These are phyloP conservation scores for Spirogloea muscicola DNA, from an alignment of 139 green algal genomes.

Conservation along the genomic window DNA sequence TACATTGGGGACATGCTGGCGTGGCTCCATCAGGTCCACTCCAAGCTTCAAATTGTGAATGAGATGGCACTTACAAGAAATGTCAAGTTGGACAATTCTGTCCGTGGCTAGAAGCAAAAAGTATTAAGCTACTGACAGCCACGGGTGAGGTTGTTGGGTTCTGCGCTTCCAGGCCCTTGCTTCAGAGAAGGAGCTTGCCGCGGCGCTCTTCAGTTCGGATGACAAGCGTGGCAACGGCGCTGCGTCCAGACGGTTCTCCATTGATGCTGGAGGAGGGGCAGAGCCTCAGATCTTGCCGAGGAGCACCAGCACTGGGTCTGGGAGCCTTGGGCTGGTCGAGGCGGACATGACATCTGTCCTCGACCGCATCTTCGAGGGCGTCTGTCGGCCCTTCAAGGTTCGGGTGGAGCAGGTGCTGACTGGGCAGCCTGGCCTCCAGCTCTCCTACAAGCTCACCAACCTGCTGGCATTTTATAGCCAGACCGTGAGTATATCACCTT, in stretches of 20 bases:
- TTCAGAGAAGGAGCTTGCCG: conserved; percentile 81
- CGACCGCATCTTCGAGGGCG: conserved; percentile 86
- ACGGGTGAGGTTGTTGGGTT: too few relatives aligned
- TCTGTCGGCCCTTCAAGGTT: conserved; percentile 89
- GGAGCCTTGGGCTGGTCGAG: too few relatives aligned
- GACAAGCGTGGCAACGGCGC: conserved; percentile 26
- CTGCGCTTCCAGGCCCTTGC: not conserved
- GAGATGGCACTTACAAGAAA: too few relatives aligned
- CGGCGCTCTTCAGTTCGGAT: conserved; percentile 77
- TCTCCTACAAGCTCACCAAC: conserved; percentile 46
- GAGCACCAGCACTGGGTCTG: too few relatives aligned
- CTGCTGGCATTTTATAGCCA: conserved; percentile 46
- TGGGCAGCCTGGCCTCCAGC: conserved; percentile 13
- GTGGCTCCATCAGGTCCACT: conserved; percentile 93
- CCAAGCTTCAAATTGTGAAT: too few relatives aligned
- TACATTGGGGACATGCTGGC: conserved; percentile 95
- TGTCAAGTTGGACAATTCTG: too few relatives aligned
- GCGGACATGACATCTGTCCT: conserved; percentile 59
- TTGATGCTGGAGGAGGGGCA: too few relatives aligned
- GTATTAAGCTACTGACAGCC: too few relatives aligned
- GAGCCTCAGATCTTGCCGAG: too few relatives aligned
- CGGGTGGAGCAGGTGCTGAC: conserved; percentile 49
- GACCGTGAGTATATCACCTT: conserved; percentile 25
- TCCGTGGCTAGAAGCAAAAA: too few relatives aligned
- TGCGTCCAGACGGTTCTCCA: conserved; percentile 5